Evolutionary conservation across 192 early-diverging fungal species (phyloP).

Genomic region (Dispira simplex): DNA sequence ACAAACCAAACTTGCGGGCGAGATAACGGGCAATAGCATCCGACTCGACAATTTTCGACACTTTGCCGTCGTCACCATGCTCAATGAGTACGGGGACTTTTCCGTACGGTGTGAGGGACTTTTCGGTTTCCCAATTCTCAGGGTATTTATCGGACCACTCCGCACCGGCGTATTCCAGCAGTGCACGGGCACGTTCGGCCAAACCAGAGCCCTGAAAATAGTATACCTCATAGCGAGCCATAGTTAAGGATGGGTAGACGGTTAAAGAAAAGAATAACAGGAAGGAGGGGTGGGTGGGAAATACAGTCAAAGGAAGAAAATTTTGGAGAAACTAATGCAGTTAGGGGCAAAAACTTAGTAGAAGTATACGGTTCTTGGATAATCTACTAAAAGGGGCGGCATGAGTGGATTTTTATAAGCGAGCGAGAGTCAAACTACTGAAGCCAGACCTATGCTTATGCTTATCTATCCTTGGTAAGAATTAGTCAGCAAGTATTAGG

Average conservation of each 20-base stretch:
- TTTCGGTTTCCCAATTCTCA: conserved; percentile 23
- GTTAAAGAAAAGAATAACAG: too few species aligned
- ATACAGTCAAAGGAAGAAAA: too few species aligned
- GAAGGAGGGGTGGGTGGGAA: too few species aligned
- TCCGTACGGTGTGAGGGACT: conserved; percentile 27
- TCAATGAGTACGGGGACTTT: conserved; percentile 33
- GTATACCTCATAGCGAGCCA: conserved; percentile 14
- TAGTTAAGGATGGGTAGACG: neutral
- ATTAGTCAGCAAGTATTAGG: too few species aligned
- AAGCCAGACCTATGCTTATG: too few species aligned
- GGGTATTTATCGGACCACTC: conserved; percentile 17
- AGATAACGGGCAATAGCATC: conserved; percentile 32
- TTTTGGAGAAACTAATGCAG: too few species aligned
- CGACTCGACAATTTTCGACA: conserved; percentile 23
- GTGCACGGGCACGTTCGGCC: conserved; percentile 16
- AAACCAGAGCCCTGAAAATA: conserved; percentile 17
- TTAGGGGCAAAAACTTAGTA: too few species aligned
- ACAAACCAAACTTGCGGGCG: conserved; percentile 20
- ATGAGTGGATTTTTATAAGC: too few species aligned
- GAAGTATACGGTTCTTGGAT: too few species aligned
- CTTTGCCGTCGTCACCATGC: conserved; percentile 14
- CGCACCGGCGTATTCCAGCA: conserved; percentile 24
- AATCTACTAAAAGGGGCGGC: too few species aligned
- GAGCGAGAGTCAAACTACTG: too few species aligned
- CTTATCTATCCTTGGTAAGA: too few species aligned